Base-by-base conservation (phyloP, 768 basidiomycete genomes). In the Ramaria rubella region DNA sequence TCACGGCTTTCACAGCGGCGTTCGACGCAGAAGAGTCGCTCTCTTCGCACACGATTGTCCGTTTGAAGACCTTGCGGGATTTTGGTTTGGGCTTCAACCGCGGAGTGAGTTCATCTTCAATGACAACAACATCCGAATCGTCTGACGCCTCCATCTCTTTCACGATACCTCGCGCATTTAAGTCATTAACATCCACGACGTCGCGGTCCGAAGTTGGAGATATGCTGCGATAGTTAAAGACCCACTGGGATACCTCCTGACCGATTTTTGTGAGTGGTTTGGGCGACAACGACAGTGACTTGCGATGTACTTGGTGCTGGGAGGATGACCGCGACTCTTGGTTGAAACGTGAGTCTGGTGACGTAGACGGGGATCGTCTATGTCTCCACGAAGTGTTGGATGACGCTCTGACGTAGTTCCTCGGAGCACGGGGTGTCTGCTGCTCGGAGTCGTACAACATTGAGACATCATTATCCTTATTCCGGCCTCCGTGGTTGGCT, bases 1-100 rank as follows among this genome's bases (percentile, higher is more conserved):
- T 27, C 36, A 27, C 26, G 14, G 21, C 21, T 17, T n/a, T 43
- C 17, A 15, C 31, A 42, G 2, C 17, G 17, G 23, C 38, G 26
- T 43, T 19, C 27, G 52, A n/a, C 26, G n/a, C n/a, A n/a, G n/a
- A n/a, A n/a, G n/a, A 14, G n/a, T 53, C 52, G 36, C 52, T 53
- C 19, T 7, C 17, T 15, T 54, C 36, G 29, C 9, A 12, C 12
- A 54, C 19, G 14, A 43, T 44, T 3, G 4, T 3, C 26, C 38
- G 42, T 15, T 40, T 21, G 9, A 54, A 17, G 6, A 44, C 24
- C 26, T 19, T 38, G 36, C 23, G 26, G 6, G 3, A 19, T 15
- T 26, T 43, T 44, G 21, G 24, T 43, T 23, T 43, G 19, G 38
- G 42, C 12, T 52, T 38, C 14, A 15, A 12, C 38, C 30, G n/a